phyloP scores from a whole-genome alignment of 2,329 filamentous ascomycete species.

The Dactylellina leptospora region DNA sequence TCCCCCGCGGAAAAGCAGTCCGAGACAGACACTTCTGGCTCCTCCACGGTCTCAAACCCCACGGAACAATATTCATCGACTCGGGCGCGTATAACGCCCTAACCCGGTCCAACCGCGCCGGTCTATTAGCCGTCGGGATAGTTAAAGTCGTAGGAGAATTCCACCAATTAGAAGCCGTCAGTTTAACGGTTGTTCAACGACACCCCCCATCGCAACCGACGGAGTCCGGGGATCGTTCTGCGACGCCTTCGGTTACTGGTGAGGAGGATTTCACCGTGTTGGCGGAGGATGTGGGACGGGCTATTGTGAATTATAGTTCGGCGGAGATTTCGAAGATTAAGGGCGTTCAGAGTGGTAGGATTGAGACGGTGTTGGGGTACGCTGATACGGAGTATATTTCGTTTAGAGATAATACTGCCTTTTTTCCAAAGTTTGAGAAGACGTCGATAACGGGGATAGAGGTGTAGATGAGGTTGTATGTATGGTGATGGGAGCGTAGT shows the following conservation, averaged over 20 bases:
- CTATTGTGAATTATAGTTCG: conserved; percentile 91
- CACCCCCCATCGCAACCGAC: not conserved
- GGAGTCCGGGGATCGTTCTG: too few relatives aligned
- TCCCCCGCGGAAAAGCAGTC: conserved; percentile 77
- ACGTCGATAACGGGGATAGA: not conserved
- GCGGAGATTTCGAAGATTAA: conserved; percentile 84
- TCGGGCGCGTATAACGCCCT: conserved; percentile 84
- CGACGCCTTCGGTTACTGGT: too few relatives aligned
- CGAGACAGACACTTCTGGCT: conserved; percentile 97
- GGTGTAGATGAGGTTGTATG: not conserved
- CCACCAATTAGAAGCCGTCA: conserved; percentile 89
- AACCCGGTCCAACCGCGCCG: conserved; percentile 73
- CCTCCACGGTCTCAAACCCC: conserved; percentile 86
- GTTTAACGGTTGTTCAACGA: conserved; percentile 79
- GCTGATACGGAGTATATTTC: conserved; percentile 65
- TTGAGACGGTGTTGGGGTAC: conserved; percentile 82
- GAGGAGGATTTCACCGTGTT: conserved; percentile 63
- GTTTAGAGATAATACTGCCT: conserved; percentile 57
- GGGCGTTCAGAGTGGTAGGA: conserved; percentile 82
- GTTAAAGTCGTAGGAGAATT: conserved; percentile 88
- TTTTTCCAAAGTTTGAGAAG: conserved; percentile 53
- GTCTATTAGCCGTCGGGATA: conserved; percentile 88
- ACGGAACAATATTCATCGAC: conserved; percentile 93
- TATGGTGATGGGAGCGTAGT: not conserved
- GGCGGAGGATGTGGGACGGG: conserved; percentile 80